Percentiles rank a stretch among this genome's conserved stretches.
phyloP scores from a whole-genome alignment of 345 rosid genomes.

The Citrus inodora region DNA sequence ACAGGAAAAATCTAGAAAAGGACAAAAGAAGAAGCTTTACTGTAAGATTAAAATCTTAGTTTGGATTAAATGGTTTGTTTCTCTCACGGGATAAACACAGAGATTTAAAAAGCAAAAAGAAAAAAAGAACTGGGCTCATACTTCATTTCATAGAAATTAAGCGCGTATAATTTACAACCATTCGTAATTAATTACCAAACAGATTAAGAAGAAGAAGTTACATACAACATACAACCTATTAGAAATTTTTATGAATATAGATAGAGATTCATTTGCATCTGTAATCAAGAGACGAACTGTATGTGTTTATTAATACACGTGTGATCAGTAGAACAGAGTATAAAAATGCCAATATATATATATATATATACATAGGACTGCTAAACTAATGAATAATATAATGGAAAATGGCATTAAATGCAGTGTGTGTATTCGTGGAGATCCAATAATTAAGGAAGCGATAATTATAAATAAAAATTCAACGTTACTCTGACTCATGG shows the following conservation, averaged over 20 bases:
- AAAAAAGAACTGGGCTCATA: no score
- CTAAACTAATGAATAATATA: no score
- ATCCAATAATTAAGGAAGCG: no score
- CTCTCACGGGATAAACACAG: not conserved
- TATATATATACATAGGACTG: no score
- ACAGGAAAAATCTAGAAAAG: not conserved
- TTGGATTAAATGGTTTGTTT: not conserved
- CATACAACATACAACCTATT: not conserved
- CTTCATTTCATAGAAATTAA: no score
- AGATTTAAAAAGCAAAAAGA: not conserved
- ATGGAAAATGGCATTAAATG: not conserved
- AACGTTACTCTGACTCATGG: not conserved
- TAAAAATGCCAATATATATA: no score
- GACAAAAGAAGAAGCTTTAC: not conserved
- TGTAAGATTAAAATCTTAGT: not conserved
- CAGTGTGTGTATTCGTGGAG: not conserved
- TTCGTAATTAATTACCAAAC: no score
- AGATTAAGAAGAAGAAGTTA: not conserved
- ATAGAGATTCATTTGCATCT: not conserved
- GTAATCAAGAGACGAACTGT: fast-evolving
- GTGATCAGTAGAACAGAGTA: no score
- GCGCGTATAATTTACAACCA: no score
- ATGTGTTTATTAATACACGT: not conserved
- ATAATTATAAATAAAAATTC: no score
- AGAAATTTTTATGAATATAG: not conserved